A percentile compares a stretch with the other conserved stretches of the same genome.
phyloP scores from a whole-genome alignment of 495 filamentous ascomycete genomes.

The Lasiosphaeria hispida region DNA sequence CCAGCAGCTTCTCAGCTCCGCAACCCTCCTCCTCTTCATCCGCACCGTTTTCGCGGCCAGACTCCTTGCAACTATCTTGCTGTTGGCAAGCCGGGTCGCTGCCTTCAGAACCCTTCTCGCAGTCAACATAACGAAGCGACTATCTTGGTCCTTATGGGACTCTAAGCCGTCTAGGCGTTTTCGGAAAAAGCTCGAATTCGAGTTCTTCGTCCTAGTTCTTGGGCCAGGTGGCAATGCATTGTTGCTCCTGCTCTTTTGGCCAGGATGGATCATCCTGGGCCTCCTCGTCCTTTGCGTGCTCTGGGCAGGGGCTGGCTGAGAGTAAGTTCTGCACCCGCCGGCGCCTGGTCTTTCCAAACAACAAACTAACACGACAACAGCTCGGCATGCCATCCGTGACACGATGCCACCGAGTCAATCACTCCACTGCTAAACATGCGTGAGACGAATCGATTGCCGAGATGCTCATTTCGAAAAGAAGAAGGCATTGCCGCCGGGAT shows the following conservation, averaged over 20 bases:
- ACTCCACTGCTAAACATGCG: neutral
- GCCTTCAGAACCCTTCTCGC: conserved; percentile 18
- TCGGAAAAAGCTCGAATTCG: conserved; percentile 42
- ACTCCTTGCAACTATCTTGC: conserved; percentile 17
- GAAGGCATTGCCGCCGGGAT: conserved; percentile 85
- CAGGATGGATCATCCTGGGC: conserved; percentile 44
- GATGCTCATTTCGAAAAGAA: conserved; percentile 64
- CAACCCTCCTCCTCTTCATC: conserved; percentile 24
- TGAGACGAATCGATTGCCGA: neutral
- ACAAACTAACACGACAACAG: neutral
- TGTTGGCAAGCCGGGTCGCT: conserved; percentile 19
- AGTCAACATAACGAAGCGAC: neutral
- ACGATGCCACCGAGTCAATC: neutral
- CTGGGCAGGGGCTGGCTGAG: conserved; percentile 21
- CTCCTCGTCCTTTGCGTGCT: conserved; percentile 18
- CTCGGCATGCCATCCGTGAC: neutral
- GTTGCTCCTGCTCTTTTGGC: conserved; percentile 47
- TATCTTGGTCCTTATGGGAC: conserved; percentile 31
- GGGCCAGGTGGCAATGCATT: conserved; percentile 40
- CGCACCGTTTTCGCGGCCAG: conserved; percentile 25
- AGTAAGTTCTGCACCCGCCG: conserved; percentile 9
- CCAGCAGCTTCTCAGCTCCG: conserved; percentile 28
- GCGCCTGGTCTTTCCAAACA: neutral
- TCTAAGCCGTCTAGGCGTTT: conserved; percentile 27
- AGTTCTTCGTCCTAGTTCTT: conserved; percentile 43